Base-by-base conservation (phyloP, 768 basidiomycete genomes). In the Holtermanniella nyarrowii region DNA sequence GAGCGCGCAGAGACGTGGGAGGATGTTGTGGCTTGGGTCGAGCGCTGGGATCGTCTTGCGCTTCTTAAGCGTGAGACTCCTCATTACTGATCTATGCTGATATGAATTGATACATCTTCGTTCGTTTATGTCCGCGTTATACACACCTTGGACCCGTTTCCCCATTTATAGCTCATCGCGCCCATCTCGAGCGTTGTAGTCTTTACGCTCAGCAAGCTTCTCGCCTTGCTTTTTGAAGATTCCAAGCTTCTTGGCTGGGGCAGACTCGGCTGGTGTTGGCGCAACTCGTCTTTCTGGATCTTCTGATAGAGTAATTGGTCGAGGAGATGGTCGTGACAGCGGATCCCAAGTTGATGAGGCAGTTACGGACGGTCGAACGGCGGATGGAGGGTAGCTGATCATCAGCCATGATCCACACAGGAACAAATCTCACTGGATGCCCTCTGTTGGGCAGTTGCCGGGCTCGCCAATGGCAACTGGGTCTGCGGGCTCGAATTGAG, bases 141-240 rank as follows among this genome's bases (percentile, higher is more conserved):
- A 37, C 31, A 37, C 31, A 37, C 31, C 31, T 7, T 37, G 31
- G 10, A 7, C 31, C 7, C 7, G 7, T 7, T 37, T 37, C 31
- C 10, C 31, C 31, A 16, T 7, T 16, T 48, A 66, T 41, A 66
- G 47, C 52, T 66, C 64, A 51, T 66, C 64, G 42, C 64, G 49
- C 14, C n/a, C n/a, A n/a, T n/a, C n/a, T n/a, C n/a, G n/a, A n/a
- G n/a, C n/a, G n/a, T n/a, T n/a, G n/a, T n/a, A n/a, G 27, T 50
- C 55, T 54, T 61, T 59, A 10, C 20, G 26, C 26, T 56, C 52
- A 16, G 57, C 61, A 50, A 54, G 48, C 14, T 40, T 49, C 46
- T 66, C 58, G 18, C 62, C 64, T 20, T 48, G 47, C 3, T 50
- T 50, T 48, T 66, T 66, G 58, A 59, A 61, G 53, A 66, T 46